These are phyloP conservation scores for Hypoxylon sp. DNA, from an alignment of 2,329 filamentous ascomycete genomes.

Conservation along the genomic window DNA sequence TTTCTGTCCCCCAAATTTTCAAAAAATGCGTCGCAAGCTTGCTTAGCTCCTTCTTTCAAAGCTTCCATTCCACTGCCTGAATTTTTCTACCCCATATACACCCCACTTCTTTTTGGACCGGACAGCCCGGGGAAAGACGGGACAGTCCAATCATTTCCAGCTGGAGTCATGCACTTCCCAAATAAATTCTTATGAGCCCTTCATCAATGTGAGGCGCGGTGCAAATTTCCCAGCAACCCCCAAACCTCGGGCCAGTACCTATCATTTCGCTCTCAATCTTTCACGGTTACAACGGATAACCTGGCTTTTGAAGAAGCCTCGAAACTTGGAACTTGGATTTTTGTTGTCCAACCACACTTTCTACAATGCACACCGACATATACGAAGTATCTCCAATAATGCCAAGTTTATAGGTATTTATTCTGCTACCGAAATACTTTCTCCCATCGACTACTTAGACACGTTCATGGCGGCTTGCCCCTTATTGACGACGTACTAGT, in stretches of 20 bases:
- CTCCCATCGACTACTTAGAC: background rate
- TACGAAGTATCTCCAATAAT: slow-evolving; percentile 20
- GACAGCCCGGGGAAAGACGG: slow-evolving; percentile 42
- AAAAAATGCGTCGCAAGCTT: slow-evolving; percentile 24
- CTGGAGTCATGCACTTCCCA: slow-evolving; percentile 28
- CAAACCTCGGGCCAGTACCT: slow-evolving; percentile 33
- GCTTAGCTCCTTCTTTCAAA: slow-evolving; percentile 31
- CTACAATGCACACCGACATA: slow-evolving; percentile 29
- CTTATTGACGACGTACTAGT: slow-evolving; percentile 2
- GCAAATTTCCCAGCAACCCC: slow-evolving; percentile 39
- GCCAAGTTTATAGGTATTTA: slow-evolving; percentile 17
- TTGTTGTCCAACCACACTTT: slow-evolving; percentile 39
- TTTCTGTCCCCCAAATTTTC: slow-evolving; percentile 19
- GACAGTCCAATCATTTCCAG: slow-evolving; percentile 38
- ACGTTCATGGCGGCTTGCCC: background rate
- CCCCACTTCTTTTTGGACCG: slow-evolving; percentile 33
- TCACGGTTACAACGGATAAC: slow-evolving; percentile 22
- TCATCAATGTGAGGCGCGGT: slow-evolving; percentile 42
- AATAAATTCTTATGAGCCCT: slow-evolving; percentile 37
- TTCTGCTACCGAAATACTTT: background rate
- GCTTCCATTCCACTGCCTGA: slow-evolving; percentile 45
- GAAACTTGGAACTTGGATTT: slow-evolving; percentile 36
- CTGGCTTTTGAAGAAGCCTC: slow-evolving; percentile 14
- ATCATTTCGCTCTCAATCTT: slow-evolving; percentile 40
- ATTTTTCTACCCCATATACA: slow-evolving; percentile 44